These are phyloP conservation scores for Anisodus acutangulus DNA, from an alignment of 257 asterid species.

Conservation along the genomic window DNA sequence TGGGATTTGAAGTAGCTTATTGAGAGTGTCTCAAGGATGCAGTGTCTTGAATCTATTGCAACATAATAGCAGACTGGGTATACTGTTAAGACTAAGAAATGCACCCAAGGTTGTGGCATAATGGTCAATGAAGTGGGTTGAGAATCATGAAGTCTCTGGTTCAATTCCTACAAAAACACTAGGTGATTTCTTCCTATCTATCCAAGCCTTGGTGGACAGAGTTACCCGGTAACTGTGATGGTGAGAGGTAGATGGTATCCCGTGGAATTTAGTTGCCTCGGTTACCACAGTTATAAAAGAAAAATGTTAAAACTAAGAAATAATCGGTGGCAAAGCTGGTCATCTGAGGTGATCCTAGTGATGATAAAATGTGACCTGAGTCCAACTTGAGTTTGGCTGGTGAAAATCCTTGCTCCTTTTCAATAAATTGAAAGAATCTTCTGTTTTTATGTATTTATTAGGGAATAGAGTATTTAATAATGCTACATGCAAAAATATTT, in stretches of 20 bases:
- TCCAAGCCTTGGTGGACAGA: no score
- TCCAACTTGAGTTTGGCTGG: not conserved
- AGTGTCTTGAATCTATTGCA: not conserved
- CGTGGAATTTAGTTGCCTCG: not conserved
- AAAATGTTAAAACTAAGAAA: no score
- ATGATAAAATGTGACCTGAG: not conserved
- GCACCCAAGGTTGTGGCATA: not conserved
- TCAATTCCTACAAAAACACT: no score
- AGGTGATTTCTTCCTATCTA: no score
- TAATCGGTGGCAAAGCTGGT: no score
- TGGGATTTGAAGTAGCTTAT: slow-evolving; percentile 52
- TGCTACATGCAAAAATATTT: not conserved
- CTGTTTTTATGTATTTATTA: not conserved
- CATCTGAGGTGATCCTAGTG: no score
- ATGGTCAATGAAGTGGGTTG: no score
- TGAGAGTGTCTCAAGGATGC: not conserved
- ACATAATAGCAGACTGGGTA: not conserved
- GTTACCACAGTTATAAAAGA: no score
- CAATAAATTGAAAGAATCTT: no score
- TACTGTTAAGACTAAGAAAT: not conserved
- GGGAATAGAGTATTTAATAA: not conserved
- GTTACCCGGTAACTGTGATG: not conserved
- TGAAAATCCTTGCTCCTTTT: no score
- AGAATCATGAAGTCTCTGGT: no score
- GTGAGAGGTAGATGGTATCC: not conserved